Evolutionary conservation across 176 grass and related monocot genomes (phyloP).

Genomic region (Oryza glumipatula): DNA sequence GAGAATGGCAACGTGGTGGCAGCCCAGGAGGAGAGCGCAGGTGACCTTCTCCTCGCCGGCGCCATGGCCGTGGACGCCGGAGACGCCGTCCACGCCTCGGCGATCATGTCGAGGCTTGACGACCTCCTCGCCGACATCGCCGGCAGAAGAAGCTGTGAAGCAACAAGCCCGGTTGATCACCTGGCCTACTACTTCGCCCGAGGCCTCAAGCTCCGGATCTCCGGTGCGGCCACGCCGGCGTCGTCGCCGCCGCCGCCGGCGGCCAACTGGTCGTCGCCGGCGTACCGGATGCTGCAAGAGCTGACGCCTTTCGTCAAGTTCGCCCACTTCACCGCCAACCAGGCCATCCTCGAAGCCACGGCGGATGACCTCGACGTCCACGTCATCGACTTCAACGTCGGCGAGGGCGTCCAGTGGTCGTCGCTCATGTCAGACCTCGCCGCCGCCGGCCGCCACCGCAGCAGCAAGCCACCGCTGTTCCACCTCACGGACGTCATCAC

Average conservation of each 20-base stretch:
- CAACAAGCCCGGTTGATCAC: background rate
- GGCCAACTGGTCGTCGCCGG: background rate
- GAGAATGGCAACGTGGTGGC: slow-evolving; percentile 22
- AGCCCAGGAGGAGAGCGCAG: slow-evolving; percentile 39
- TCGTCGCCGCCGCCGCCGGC: background rate
- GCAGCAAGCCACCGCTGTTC: slow-evolving; percentile 12
- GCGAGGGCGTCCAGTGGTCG: slow-evolving; percentile 57
- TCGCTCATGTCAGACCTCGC: slow-evolving; percentile 51
- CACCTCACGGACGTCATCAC: slow-evolving; percentile 28
- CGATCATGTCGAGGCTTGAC: slow-evolving; percentile 45
- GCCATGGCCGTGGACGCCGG: slow-evolving; percentile 39
- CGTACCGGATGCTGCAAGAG: slow-evolving; percentile 47
- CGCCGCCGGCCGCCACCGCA: background rate
- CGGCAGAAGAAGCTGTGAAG: background rate
- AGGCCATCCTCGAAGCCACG: slow-evolving; percentile 77
- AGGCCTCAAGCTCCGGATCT: slow-evolving; percentile 36
- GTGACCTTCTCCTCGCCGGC: slow-evolving; percentile 34
- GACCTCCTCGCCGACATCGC: background rate
- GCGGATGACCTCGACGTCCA: slow-evolving; percentile 34
- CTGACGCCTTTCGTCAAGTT: slow-evolving; percentile 76
- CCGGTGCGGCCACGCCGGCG: background rate
- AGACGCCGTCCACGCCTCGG: slow-evolving; percentile 14
- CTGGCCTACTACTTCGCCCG: slow-evolving; percentile 44
- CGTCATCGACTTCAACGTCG: slow-evolving; percentile 52
- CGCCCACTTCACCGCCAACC: slow-evolving; percentile 95